Percentiles rank a stretch among this genome's conserved stretches.
These are phyloP conservation scores for Selenicereus undatus DNA, from an alignment of 148 eudicot species.

Conservation along the genomic window DNA sequence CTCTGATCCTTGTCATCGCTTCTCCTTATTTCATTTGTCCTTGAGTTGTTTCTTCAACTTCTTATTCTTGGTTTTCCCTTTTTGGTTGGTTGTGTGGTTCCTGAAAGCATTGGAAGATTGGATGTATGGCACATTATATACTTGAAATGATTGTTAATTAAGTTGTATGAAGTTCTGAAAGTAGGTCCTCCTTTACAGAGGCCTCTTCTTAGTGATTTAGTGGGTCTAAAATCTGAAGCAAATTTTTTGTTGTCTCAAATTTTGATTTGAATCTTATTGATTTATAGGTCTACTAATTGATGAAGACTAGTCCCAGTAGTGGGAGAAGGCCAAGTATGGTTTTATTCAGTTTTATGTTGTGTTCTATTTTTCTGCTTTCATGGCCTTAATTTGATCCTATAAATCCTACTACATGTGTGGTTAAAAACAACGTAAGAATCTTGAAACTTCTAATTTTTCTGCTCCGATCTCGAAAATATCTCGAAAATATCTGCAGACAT, in stretches of 20 bases:
- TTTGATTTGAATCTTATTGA: background rate
- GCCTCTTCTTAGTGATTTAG: background rate
- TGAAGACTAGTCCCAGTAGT: background rate
- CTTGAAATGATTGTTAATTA: background rate
- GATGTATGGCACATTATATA: background rate
- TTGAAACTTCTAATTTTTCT: background rate
- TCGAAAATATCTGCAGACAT: background rate
- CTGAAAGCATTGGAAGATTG: background rate
- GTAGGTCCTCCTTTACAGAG: background rate
- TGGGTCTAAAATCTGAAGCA: background rate
- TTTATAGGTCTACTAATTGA: background rate
- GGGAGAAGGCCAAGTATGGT: background rate
- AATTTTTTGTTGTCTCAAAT: background rate
- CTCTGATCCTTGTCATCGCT: constrained; percentile 2
- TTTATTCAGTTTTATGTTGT: background rate
- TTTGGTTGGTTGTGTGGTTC: background rate
- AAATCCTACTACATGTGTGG: background rate
- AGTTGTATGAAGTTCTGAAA: background rate
- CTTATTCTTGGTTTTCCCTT: background rate
- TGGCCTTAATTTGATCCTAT: background rate
- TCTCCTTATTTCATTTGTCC: background rate
- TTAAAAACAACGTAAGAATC: background rate
- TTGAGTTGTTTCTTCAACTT: background rate
- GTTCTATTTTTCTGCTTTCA: background rate
- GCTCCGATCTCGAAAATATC: background rate